Evolutionary conservation across 2,329 filamentous ascomycete species (phyloP).

Genomic region (Pseudogymnoascus sp.): DNA sequence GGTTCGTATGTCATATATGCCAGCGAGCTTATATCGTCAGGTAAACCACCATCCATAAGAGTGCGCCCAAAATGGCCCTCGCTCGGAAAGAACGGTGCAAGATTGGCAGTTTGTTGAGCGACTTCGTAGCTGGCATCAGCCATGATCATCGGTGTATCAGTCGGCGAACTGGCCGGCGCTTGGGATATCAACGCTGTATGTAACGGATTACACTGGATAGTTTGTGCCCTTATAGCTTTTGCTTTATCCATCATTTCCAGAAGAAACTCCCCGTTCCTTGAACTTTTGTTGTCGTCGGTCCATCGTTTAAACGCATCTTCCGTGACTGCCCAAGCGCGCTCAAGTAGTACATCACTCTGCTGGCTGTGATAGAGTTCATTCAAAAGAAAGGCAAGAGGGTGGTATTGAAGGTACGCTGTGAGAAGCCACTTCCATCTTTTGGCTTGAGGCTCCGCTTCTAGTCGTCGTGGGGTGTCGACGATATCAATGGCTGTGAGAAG

Average conservation of each 20-base stretch:
- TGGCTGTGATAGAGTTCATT: neutral
- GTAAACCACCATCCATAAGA: neutral
- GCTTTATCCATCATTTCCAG: neutral
- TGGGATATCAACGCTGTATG: neutral
- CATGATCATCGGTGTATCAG: neutral
- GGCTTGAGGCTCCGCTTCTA: neutral
- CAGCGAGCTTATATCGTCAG: neutral
- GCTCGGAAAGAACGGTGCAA: neutral
- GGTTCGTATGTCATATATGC: neutral
- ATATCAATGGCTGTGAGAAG: slow-evolving; percentile 4
- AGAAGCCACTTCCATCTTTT: slow-evolving; percentile 3
- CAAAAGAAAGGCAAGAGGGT: neutral
- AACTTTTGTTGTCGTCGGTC: slow-evolving; percentile 1
- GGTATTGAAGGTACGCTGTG: neutral
- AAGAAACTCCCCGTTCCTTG: neutral
- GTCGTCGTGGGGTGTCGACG: neutral
- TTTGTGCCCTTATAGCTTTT: neutral
- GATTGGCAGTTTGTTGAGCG: neutral
- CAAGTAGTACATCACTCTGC: neutral
- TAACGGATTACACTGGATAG: neutral
- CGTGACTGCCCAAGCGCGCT: neutral
- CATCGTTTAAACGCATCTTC: neutral
- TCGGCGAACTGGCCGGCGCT: neutral
- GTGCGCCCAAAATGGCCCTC: neutral
- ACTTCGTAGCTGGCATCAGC: neutral